Conservation (phyloP, 2,329 filamentous ascomycete genomes). For the Colletotrichum trifolii region DNA sequence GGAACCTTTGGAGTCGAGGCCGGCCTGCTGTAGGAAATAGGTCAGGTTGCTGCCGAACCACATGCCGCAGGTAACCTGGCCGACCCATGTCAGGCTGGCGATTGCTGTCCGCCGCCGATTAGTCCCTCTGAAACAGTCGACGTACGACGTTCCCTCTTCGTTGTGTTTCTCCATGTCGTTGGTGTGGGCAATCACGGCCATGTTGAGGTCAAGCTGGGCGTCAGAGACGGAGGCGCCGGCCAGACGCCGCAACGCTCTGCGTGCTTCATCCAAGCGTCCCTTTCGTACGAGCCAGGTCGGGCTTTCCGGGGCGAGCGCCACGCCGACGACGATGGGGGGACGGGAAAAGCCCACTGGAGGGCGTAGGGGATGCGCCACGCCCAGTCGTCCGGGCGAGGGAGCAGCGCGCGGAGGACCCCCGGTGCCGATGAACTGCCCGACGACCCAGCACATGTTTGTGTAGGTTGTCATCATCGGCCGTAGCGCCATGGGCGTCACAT, state of each 20-base stretch:
- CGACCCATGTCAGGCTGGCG: conserved; percentile 2
- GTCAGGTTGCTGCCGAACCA: no score
- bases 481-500: conserved; percentile 47
- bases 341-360: conserved; percentile 61
- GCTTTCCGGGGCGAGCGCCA: conserved; percentile 58
- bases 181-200: conserved; percentile 44
- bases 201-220: neutral
- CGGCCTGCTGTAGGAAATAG: no score
- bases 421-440: conserved; percentile 53
- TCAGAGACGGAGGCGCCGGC: no score
- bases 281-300: conserved; percentile 41
- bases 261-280: no score
- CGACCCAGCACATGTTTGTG: conserved; percentile 56
- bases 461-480: conserved; percentile 43
- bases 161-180: conserved; percentile 12
- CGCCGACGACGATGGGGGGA: conserved; percentile 51
- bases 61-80: no score
- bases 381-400: conserved; percentile 50
- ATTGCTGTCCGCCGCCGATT: conserved; percentile 43
- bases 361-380: conserved; percentile 60
- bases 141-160: conserved; percentile 12
- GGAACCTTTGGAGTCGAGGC: no score
- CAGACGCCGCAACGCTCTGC: no score
- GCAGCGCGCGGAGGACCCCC: conserved; percentile 51
- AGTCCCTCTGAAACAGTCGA: conserved; percentile 33